Base-by-base conservation (phyloP, 2,329 filamentous ascomycete species). In the Dothideomycetes sp. region DNA sequence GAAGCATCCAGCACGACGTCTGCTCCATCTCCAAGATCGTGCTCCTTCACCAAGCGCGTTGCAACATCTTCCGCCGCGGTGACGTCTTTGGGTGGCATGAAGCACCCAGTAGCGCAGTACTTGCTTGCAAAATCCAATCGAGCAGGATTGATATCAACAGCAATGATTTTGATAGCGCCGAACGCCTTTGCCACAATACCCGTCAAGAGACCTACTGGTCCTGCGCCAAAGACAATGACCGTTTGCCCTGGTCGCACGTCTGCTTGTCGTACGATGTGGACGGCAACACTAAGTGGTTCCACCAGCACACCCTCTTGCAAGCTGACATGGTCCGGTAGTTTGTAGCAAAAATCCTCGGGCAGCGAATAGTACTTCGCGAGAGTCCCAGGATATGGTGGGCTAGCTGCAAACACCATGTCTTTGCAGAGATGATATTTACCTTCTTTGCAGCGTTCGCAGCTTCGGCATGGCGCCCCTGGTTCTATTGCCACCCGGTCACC, bases 131-230 rank as follows among this genome's bases (percentile, higher is more conserved):
- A 93, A 41, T 84, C 75, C 44, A 95, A 69, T 60, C 89, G 78
- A 50, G 74, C 67, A 51, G 79, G 73, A 47, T 93, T 79, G 53
- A 95, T 91, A 65, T 96, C 89, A 34, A 94, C 86, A 3, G 75
- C 76, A 12, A 94, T 79, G 11, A 95, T 73, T 58, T 80, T 89
- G 42, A 72, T 73, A 1, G 89, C 89, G 14, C 89, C 89, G 51
- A 84, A 93, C 0, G 84, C 80, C 49, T 73, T 77, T 9, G 87
- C 85, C 3, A 94, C 88, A 5, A 87, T 85, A 32, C 82, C 84
- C 66, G 86, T 94, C 30, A 95, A 70, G 31, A 95, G 69, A 3
- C 89, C 89, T 3, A 96, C 84, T 0, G 67, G 66, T 0, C 67
- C 67, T 3, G 65, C 64, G 4, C 67, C 67, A 41, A 69, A 70